phyloP scores from a whole-genome alignment of 306 rosid genomes.

The Albizia julibrissin region DNA sequence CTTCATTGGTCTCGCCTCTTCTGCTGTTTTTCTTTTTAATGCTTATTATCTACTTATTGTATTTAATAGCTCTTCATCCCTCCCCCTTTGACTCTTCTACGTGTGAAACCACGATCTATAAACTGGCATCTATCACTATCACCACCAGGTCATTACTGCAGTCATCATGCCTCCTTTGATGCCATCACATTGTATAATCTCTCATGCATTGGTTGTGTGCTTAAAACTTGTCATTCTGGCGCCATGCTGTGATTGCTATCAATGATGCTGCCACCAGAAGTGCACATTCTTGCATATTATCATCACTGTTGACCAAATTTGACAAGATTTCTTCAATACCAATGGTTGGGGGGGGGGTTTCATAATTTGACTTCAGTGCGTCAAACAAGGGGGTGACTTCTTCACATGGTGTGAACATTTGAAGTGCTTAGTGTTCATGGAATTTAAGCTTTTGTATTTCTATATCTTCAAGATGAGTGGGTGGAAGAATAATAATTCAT shows the following conservation, averaged over 20 bases:
- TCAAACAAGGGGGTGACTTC: no score
- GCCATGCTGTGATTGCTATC: not conserved
- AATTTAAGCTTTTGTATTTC: constrained; percentile 4
- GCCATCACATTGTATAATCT: no score
- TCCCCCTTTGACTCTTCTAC: no score
- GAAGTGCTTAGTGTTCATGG: not conserved
- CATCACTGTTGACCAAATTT: not conserved
- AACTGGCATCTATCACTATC: no score
- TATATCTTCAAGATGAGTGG: constrained; percentile 19
- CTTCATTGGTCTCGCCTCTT: constrained; percentile 30
- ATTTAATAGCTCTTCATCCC: no score
- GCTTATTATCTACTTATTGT: not conserved
- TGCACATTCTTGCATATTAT: not conserved
- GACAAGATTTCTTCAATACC: no score
- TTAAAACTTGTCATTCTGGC: not conserved
- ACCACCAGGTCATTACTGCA: not conserved
- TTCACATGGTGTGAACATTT: no score
- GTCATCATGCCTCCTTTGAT: not conserved
- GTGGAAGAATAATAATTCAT: not conserved
- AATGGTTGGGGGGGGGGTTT: no score
- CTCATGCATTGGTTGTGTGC: not conserved
- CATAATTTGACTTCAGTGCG: no score
- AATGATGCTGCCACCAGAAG: not conserved
- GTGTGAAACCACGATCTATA: no score
- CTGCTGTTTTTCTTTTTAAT: constrained; percentile 22